phyloP scores from a whole-genome alignment of 2,329 filamentous ascomycete species.

The Paramyrothecium roridum region DNA sequence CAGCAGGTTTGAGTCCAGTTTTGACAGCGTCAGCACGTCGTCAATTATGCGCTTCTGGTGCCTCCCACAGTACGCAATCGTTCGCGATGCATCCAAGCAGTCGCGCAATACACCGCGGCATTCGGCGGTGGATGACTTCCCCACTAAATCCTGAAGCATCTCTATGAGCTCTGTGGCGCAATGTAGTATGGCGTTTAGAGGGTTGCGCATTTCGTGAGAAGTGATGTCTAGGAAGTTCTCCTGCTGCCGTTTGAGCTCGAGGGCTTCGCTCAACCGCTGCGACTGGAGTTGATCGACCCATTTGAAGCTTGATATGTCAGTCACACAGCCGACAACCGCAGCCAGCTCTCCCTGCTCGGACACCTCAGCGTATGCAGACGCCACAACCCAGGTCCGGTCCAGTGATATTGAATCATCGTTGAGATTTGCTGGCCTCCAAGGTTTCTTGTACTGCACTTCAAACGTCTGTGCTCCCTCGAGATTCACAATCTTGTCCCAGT shows the following conservation, averaged over 20 bases:
- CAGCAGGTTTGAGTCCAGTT: not conserved
- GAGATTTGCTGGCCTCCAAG: not conserved
- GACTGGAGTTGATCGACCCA: not conserved
- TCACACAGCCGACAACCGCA: not conserved
- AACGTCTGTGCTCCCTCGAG: not conserved
- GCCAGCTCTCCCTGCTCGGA: not conserved
- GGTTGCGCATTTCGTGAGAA: slow-evolving; percentile 1
- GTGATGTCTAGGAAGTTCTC: slow-evolving; percentile 1
- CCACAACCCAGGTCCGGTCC: not conserved
- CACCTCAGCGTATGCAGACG: not conserved
- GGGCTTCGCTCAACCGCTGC: not conserved
- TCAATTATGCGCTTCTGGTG: slow-evolving; percentile 1
- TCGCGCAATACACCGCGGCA: not conserved
- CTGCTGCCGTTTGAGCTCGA: not conserved
- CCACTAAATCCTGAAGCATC: not conserved
- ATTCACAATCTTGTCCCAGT: not conserved
- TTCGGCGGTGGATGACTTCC: not conserved
- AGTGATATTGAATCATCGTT: not conserved
- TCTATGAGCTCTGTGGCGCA: not conserved
- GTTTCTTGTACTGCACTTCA: not conserved
- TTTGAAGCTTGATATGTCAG: not conserved
- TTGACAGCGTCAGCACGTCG: not conserved
- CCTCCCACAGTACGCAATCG: not conserved
- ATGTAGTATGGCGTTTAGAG: not conserved
- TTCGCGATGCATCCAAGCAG: not conserved